phyloP scores from a whole-genome alignment of 2,329 filamentous ascomycete species.

The Didymella pinodella region DNA sequence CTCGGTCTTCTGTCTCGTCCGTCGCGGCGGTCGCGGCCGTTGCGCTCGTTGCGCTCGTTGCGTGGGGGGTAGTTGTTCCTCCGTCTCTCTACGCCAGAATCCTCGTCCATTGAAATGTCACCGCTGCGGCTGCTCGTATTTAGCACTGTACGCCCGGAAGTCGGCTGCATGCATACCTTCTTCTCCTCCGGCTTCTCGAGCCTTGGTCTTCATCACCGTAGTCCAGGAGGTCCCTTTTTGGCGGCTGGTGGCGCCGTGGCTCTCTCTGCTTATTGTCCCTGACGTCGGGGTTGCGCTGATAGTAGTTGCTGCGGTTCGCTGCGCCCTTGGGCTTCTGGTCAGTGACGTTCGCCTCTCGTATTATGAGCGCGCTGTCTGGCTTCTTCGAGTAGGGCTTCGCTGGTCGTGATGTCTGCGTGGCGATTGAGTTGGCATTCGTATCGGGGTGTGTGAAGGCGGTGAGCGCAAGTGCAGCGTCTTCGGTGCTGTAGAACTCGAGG shows the following conservation, averaged over 20 bases:
- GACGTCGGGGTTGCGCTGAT: slow-evolving; percentile 89
- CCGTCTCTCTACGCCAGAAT: slow-evolving; percentile 52
- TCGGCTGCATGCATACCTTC: slow-evolving; percentile 27
- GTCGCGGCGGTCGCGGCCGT: slow-evolving; percentile 26
- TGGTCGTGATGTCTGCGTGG: slow-evolving; percentile 68
- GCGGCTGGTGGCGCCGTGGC: slow-evolving; percentile 61
- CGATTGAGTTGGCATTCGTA: slow-evolving; percentile 51
- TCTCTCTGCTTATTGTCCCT: slow-evolving; percentile 60
- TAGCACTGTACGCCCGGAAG: slow-evolving; percentile 29
- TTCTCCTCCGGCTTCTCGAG: slow-evolving; percentile 32
- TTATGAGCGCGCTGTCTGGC: slow-evolving; percentile 72
- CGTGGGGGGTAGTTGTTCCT: slow-evolving; percentile 25
- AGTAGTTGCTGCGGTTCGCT: slow-evolving; percentile 84
- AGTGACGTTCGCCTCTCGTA: slow-evolving; percentile 75
- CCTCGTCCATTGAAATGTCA: slow-evolving; percentile 84
- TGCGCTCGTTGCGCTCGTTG: slow-evolving; percentile 6
- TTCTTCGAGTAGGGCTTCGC: slow-evolving; percentile 73
- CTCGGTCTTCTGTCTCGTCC: slow-evolving; percentile 26
- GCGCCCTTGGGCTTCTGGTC: slow-evolving; percentile 85
- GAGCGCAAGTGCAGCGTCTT: slow-evolving; percentile 64
- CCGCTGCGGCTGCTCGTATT: slow-evolving; percentile 57
- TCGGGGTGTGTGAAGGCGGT: slow-evolving; percentile 62
- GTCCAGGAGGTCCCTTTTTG: slow-evolving; percentile 38
- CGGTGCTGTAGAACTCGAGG: slow-evolving; percentile 72
- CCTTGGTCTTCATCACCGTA: slow-evolving; percentile 40